Evolutionary conservation across 208 protist genomes (phyloP).

Genomic region (Acanthamoeba rhysodes): DNA sequence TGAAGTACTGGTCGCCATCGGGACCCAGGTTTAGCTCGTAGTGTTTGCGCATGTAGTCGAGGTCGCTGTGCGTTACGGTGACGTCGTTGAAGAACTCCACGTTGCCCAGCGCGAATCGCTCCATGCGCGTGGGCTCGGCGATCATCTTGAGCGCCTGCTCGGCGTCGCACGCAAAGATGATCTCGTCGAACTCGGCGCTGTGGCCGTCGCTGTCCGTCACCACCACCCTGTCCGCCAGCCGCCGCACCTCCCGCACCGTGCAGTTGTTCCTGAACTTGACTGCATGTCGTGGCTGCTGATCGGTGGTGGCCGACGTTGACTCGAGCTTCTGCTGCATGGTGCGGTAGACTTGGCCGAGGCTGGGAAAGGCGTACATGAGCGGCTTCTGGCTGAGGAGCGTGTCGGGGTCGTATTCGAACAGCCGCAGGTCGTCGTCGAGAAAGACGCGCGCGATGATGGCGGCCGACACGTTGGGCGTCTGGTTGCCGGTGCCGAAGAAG

Average conservation of each 20-base stretch:
- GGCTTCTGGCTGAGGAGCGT: constrained; percentile 75
- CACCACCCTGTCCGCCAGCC: constrained; percentile 31
- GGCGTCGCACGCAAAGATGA: constrained; percentile 75
- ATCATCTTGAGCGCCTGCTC: constrained; percentile 76
- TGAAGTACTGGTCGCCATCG: constrained; percentile 72
- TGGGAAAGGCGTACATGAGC: constrained; percentile 76
- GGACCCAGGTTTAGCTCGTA: constrained; percentile 61
- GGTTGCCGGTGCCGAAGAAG: constrained; percentile 80
- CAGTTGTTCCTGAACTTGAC: constrained; percentile 56
- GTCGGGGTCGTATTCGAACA: constrained; percentile 77
- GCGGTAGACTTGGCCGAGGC: constrained; percentile 44
- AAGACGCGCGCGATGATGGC: constrained; percentile 77
- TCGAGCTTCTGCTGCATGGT: background rate
- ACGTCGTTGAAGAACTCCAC: constrained; percentile 79
- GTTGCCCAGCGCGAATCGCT: constrained; percentile 74
- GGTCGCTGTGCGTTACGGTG: constrained; percentile 75
- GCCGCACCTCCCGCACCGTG: constrained; percentile 12
- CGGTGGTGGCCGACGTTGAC: too few relatives aligned
- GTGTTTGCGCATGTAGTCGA: constrained; percentile 71
- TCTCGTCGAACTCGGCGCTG: constrained; percentile 71
- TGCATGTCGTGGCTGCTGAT: too few relatives aligned
- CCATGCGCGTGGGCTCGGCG: background rate
- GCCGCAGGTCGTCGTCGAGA: constrained; percentile 72
- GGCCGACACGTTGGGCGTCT: constrained; percentile 75
- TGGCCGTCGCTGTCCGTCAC: background rate